Conservation (phyloP, 139 green algal genomes). For the Tetratostichococcus sp. region DNA sequence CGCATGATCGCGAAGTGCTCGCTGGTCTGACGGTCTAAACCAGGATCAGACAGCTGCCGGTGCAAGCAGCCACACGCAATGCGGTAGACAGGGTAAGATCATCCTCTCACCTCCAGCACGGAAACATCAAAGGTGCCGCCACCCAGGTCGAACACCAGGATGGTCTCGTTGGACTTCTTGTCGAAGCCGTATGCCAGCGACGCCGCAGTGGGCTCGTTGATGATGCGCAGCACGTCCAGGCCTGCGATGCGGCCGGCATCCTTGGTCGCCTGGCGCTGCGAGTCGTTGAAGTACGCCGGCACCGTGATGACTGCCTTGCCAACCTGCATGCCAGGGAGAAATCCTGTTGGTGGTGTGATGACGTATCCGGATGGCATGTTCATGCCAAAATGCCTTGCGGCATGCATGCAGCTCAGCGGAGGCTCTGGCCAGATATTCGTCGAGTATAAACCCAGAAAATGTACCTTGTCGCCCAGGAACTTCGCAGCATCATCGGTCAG, state of each 20-base stretch:
- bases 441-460: no score
- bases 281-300: conserved; percentile 99
- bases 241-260: conserved; percentile 92
- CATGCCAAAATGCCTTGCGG: no score
- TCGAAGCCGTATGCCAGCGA: conserved; percentile 98
- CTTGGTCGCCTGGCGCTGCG: conserved; percentile 91
- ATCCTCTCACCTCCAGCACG: conserved; percentile 73
- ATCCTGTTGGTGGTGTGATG: no score
- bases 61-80: no score
- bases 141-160: conserved; percentile 99
- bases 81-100: no score
- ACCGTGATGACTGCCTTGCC: conserved; percentile 97
- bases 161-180: conserved; percentile 97
- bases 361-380: no score
- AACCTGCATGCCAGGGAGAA: no score
- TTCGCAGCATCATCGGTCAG: conserved; percentile 74
- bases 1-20: no score
- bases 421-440: no score
- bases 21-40: no score
- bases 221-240: conserved; percentile 98
- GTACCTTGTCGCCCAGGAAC: conserved; percentile 73
- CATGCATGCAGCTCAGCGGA: no score
- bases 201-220: conserved; percentile 98
- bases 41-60: no score
- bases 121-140: conserved; percentile 99